phyloP scores from a whole-genome alignment of 352 stramenopile genomes.

The Pythium plurisporium region DNA sequence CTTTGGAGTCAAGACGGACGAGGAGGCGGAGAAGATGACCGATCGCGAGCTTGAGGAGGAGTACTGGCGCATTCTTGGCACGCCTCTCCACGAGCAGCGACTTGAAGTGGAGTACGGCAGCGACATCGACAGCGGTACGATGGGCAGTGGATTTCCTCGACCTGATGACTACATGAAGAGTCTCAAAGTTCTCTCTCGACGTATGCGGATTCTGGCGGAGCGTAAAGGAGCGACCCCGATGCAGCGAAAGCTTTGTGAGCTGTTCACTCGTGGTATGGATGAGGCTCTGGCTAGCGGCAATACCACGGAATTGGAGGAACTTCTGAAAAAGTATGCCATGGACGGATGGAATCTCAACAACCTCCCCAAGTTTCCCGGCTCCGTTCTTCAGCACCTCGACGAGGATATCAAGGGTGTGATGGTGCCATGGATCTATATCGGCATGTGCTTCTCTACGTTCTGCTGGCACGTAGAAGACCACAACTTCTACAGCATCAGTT shows the following conservation, averaged over 20 bases:
- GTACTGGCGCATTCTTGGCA: conserved; percentile 87
- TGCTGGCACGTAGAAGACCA: conserved; percentile 99
- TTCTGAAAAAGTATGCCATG: conserved; percentile 68
- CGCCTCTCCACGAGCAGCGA: conserved; percentile 66
- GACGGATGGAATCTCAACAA: conserved; percentile 99
- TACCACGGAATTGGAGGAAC: conserved; percentile 34
- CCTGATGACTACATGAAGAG: conserved; percentile 52
- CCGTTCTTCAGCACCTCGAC: conserved; percentile 94
- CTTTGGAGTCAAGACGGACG: conserved; percentile 45
- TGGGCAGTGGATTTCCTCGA: conserved; percentile 86
- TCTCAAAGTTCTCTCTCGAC: conserved; percentile 43
- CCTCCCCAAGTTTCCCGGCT: conserved; percentile 91
- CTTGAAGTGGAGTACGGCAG: conserved; percentile 91
- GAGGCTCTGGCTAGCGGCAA: conserved; percentile 16
- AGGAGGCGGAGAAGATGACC: conserved; percentile 37
- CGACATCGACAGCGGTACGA: conserved; percentile 84
- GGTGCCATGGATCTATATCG: conserved; percentile 99
- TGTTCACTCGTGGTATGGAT: conserved; percentile 57
- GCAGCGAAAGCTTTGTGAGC: conserved; percentile 30
- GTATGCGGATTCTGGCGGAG: conserved; percentile 45
- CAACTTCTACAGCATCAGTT: conserved; percentile 99
- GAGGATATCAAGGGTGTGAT: conserved; percentile 98
- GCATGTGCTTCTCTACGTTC: conserved; percentile 98
- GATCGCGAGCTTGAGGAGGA: conserved; percentile 78
- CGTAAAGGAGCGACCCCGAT: conserved; percentile 13